A percentile compares a stretch with the other conserved stretches of the same genome.
These are phyloP conservation scores for Erysimum cheiranthoides DNA, from an alignment of 345 rosid species.

Conservation along the genomic window DNA sequence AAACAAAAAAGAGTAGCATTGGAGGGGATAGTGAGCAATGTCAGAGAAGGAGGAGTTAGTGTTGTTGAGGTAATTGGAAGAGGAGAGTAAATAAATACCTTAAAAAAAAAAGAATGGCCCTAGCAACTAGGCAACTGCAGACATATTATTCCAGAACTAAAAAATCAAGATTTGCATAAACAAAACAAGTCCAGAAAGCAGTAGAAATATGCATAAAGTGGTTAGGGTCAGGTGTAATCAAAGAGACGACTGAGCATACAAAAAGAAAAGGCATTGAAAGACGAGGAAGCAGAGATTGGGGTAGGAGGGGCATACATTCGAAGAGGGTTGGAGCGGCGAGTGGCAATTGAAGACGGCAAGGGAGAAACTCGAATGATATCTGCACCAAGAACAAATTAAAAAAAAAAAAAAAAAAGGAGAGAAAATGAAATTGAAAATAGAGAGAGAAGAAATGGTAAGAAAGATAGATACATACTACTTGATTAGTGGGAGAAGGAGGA, in stretches of 20 bases:
- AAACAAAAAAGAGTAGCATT: conserved; percentile 1
- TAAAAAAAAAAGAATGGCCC: conserved; percentile 11
- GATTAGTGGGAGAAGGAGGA: conserved; percentile 4
- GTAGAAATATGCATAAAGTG: not conserved
- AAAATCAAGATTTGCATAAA: conserved; percentile 23
- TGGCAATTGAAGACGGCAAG: conserved; percentile 36
- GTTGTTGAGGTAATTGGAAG: conserved; percentile 5
- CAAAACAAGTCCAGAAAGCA: conserved; percentile 18
- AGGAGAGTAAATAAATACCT: not conserved
- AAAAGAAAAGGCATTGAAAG: not conserved
- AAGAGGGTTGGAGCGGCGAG: conserved; percentile 28
- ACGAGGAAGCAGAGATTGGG: not conserved
- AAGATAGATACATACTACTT: conserved; percentile 3
- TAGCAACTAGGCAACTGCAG: conserved; percentile 13
- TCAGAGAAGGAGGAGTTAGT: conserved; percentile 3
- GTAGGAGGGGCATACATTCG: conserved; percentile 32
- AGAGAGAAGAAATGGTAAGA: not conserved
- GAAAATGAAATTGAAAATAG: conserved; percentile 11
- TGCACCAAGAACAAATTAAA: conserved; percentile 8
- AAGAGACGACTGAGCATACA: not conserved
- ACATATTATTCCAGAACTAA: not conserved
- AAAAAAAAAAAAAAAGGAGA: not conserved
- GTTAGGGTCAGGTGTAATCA: conserved; percentile 2
- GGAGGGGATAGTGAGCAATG: conserved; percentile 12
- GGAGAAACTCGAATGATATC: conserved; percentile 30